Percentiles rank a stretch among this genome's conserved stretches.
phyloP scores from a whole-genome alignment of 495 filamentous ascomycete species.

The Xylaria palmicola region DNA sequence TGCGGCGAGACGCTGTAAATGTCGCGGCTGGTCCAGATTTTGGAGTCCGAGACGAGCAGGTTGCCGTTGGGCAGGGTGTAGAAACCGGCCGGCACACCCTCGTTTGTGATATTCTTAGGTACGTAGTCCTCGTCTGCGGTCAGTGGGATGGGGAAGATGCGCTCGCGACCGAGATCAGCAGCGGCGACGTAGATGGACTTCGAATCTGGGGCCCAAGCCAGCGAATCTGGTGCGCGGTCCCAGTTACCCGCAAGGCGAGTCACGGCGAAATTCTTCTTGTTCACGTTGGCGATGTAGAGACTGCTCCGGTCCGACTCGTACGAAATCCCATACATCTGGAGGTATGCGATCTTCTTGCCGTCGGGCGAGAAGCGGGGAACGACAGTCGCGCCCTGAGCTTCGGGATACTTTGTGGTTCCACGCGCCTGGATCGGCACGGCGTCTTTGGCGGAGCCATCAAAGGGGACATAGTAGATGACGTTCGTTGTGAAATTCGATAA shows the following conservation, averaged over 20 bases:
- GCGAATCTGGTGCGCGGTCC: slow-evolving; percentile 54
- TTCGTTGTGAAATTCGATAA: slow-evolving; percentile 66
- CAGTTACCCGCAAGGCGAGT: slow-evolving; percentile 47
- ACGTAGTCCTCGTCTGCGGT: slow-evolving; percentile 41
- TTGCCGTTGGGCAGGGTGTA: slow-evolving; percentile 47
- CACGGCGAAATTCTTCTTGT: slow-evolving; percentile 27
- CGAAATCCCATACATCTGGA: slow-evolving; percentile 63
- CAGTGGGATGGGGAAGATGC: slow-evolving; percentile 54
- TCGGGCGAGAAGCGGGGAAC: slow-evolving; percentile 66
- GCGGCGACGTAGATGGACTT: slow-evolving; percentile 53
- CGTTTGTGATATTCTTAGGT: slow-evolving; percentile 54
- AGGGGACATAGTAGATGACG: slow-evolving; percentile 60
- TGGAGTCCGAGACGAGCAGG: slow-evolving; percentile 57
- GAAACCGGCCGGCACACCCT: slow-evolving; percentile 54
- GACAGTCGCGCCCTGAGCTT: slow-evolving; percentile 60
- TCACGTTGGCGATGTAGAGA: slow-evolving; percentile 45
- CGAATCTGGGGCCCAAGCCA: slow-evolving; percentile 59
- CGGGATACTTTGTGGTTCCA: slow-evolving; percentile 40
- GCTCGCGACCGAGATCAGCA: slow-evolving; percentile 57
- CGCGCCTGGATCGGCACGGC: slow-evolving; percentile 27
- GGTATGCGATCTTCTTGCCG: slow-evolving; percentile 64
- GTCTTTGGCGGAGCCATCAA: slow-evolving; percentile 32
- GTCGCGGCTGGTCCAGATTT: slow-evolving; percentile 54
- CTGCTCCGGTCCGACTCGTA: slow-evolving; percentile 78
- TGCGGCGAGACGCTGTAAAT: slow-evolving; percentile 39